Percentiles rank a stretch among this genome's conserved stretches.
Evolutionary conservation across 345 rosid species (phyloP).

Genomic region (Carallia pectinifolia): DNA sequence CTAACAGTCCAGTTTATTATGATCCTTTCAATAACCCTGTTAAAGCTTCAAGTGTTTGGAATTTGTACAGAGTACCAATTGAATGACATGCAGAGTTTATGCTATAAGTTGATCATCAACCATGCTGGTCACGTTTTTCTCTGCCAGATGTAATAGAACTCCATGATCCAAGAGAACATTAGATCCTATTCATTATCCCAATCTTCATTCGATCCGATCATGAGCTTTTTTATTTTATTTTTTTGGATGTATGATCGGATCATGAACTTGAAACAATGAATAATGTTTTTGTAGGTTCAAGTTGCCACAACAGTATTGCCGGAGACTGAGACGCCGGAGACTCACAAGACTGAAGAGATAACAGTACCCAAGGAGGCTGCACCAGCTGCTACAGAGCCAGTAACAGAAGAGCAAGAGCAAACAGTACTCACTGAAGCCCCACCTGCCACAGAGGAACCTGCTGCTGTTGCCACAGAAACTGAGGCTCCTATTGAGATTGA

Average conservation of each 20-base stretch:
- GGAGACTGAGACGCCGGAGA: slow-evolving; percentile 42
- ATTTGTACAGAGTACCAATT: too few relatives aligned
- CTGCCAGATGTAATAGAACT: too few relatives aligned
- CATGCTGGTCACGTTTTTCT: too few relatives aligned
- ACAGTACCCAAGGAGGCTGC: slow-evolving; percentile 27
- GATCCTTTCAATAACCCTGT: background rate
- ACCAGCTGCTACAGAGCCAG: slow-evolving; percentile 28
- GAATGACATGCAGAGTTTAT: too few relatives aligned
- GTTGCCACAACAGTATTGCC: slow-evolving; percentile 35
- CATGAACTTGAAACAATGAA: background rate
- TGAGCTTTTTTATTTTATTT: background rate
- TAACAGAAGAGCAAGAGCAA: slow-evolving; percentile 21
- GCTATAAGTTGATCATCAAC: too few relatives aligned
- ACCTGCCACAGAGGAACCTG: slow-evolving; percentile 11
- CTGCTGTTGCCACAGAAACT: slow-evolving; percentile 17
- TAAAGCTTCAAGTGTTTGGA: background rate
- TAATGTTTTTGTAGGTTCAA: slow-evolving; percentile 37
- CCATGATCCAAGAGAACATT: too few relatives aligned
- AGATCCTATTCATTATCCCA: too few relatives aligned
- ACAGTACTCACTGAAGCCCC: slow-evolving; percentile 8
- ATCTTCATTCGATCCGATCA: background rate
- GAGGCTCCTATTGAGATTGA: slow-evolving; percentile 43
- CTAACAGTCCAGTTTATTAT: background rate
- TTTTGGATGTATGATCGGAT: background rate
- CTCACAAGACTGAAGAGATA: slow-evolving; percentile 35